Base-by-base conservation (phyloP, 1,284 basidiomycete genomes). In the Meripilus lineatus region DNA sequence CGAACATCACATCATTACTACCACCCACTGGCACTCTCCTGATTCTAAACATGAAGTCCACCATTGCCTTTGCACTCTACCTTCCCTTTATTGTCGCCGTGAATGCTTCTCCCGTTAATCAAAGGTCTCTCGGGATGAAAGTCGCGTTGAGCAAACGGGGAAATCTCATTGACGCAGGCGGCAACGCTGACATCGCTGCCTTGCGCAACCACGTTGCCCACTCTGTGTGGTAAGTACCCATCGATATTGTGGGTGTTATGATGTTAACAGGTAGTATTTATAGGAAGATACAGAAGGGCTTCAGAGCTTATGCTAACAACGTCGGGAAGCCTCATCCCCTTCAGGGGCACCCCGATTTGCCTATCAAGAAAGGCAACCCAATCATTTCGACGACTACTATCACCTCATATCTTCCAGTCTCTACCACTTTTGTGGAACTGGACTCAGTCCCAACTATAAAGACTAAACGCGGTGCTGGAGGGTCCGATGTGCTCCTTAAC, bases 261-360 rank as follows among this genome's bases (percentile, higher is more conserved):
- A 21, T n/a, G 13, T 18, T 42, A 32, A 32, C 43, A 40, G 17
- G 8, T 21, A 15, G 6, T 30, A 15, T 35, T 46, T 8, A 32
- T 35, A 58, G 56, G 4, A 55, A 57, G 45, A 36, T 51, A 32
- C 36, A 49, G 25, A 40, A 32, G 13, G 51, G 50, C 5, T 48
- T 57, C 28, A 46, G 28, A 6, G 44, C 48, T 3, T 58, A 49
- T 40, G 28, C 50, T 23, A 41, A 34, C 13, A 57, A 57, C 39
- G 56, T 51, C 6, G 54, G 54, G 24, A 21, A 24, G 4, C 37
- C 33, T 7, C 55, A 55, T 40, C 55, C 52, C 4, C 34, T 50
- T 14, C 34, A 43, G 18, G 24, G 13, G 15, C n/a, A 3, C 7
- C 14, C 13, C 11, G 22, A 10, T 18, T 6, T 10, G 14, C 26